Base-by-base conservation (phyloP, 192 early-diverging fungal genomes). In the Podila minutissima region DNA sequence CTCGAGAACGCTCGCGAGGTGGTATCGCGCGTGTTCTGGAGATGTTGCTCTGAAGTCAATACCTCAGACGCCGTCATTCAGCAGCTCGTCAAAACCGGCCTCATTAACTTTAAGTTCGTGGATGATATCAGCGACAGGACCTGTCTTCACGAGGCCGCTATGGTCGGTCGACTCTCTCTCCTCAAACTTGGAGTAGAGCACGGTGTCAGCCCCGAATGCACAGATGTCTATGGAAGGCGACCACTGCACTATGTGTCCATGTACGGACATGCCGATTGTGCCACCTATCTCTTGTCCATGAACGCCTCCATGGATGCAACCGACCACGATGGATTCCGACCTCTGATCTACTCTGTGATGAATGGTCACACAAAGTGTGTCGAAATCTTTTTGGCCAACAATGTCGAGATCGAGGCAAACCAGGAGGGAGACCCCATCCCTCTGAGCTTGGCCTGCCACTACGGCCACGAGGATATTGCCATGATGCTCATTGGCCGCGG, bases 81-180 rank as follows among this genome's bases (percentile, higher is more conserved):
- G 33, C 69, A 89, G 41, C 77, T 99, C 8, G 83, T 97, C 55
- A 86, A 82, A 31, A 89, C 92, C 0, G 86, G 87, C 5, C 60
- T 90, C 4, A 91, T 97, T 6, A 92, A 97, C 75, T 89, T 91
- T 64, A 94, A 90, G 50, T 95, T 90, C 72, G 83, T 90, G 7
- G 97, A 99, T 82, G 97, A 99, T 70, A 96, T 99, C 82, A 98
- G 92, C 69, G 93, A 94, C 69, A 91, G 95, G 53, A 97, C 94
- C 0, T 93, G 91, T 59, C 85, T 96, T 1, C 98, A 99, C 79
- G 96, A 96, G 65, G 91, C 94, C 3, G 93, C 96, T 1, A 95
- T 97, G 74, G 87, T 88, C 24, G 95, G 96, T 4, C 89, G 91
- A 46, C 74, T 91, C 72, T 87, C 87, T 41, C 83, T 96, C 17